These are phyloP conservation scores for Lepiota brunneoincarnata DNA, from an alignment of 768 basidiomycete genomes.

Conservation along the genomic window DNA sequence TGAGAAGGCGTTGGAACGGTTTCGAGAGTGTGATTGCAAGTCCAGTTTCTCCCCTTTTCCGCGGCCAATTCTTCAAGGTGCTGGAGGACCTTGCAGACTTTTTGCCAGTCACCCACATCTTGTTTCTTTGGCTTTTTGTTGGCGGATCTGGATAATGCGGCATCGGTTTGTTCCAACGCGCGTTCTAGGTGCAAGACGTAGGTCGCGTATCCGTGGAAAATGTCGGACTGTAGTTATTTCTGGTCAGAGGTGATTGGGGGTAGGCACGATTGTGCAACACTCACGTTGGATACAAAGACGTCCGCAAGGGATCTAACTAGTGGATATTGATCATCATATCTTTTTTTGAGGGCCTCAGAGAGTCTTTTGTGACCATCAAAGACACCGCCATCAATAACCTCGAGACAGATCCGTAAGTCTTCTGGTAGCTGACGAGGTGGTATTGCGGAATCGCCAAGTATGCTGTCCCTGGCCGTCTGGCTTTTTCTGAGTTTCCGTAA, in stretches of 20 bases:
- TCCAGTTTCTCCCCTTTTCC: conserved; percentile 90
- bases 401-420: conserved; percentile 80
- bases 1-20: conserved; percentile 94
- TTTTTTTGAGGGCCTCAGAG: conserved; percentile 79
- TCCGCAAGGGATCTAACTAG: conserved; percentile 91
- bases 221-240: conserved; percentile 63
- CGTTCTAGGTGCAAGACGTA: conserved; percentile 94
- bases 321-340: conserved; percentile 95
- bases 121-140: conserved; percentile 82
- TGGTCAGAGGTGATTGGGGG: neutral
- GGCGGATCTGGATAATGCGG: conserved; percentile 61
- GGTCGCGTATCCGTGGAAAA: conserved; percentile 90
- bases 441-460: conserved; percentile 48
- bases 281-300: conserved; percentile 91
- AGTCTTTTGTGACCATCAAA: conserved; percentile 87
- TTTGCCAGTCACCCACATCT: conserved; percentile 74
- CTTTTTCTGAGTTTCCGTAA: conserved; percentile 71
- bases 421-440: conserved; percentile 83
- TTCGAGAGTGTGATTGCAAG: conserved; percentile 94
- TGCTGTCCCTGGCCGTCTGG: conserved; percentile 44
- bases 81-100: conserved; percentile 70
- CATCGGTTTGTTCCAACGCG: conserved; percentile 85
- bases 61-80: conserved; percentile 76
- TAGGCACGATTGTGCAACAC: conserved; percentile 28
- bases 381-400: conserved; percentile 84